Percentiles rank a stretch among this genome's conserved stretches.
These are phyloP conservation scores for Barnettozyma pratensis DNA, from an alignment of 805 yeast genomes.

Conservation along the genomic window DNA sequence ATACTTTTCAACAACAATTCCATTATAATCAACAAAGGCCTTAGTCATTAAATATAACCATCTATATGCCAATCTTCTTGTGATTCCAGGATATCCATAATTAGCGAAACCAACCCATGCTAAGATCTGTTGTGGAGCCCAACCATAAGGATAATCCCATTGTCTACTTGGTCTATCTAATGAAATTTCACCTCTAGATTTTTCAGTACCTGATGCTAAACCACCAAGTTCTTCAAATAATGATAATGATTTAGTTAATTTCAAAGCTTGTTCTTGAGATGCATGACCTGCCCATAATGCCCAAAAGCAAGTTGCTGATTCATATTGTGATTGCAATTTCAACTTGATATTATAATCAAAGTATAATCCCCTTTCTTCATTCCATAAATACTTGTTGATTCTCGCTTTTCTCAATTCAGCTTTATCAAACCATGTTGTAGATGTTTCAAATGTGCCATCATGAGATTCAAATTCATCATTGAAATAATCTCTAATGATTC, in stretches of 20 bases:
- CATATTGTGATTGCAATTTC: constrained; percentile 55
- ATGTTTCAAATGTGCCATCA: constrained; percentile 38
- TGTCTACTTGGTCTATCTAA: constrained; percentile 80
- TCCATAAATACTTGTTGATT: constrained; percentile 77
- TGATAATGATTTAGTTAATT: constrained; percentile 53
- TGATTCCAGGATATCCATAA: constrained; percentile 63
- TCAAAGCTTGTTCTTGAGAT: constrained; percentile 60
- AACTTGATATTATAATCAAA: constrained; percentile 75
- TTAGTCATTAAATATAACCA: constrained; percentile 90
- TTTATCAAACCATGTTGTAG: constrained; percentile 55
- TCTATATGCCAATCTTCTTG: constrained; percentile 70
- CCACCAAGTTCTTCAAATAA: constrained; percentile 88
- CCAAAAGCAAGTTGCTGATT: constrained; percentile 89
- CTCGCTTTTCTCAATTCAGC: constrained; percentile 50
- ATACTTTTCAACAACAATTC: constrained; percentile 93
- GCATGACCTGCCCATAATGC: constrained; percentile 83
- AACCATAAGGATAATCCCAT: constrained; percentile 97
- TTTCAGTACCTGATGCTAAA: constrained; percentile 73
- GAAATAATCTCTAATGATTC: constrained; percentile 51
- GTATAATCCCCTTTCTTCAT: constrained; percentile 68
- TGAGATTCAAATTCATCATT: constrained; percentile 38
- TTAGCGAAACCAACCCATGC: constrained; percentile 84
- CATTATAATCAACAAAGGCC: constrained; percentile 87
- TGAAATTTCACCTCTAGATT: constrained; percentile 67
- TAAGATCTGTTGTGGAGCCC: constrained; percentile 97